phyloP scores from a whole-genome alignment of 208 protist species.

The Sergeia podlipaevii region DNA sequence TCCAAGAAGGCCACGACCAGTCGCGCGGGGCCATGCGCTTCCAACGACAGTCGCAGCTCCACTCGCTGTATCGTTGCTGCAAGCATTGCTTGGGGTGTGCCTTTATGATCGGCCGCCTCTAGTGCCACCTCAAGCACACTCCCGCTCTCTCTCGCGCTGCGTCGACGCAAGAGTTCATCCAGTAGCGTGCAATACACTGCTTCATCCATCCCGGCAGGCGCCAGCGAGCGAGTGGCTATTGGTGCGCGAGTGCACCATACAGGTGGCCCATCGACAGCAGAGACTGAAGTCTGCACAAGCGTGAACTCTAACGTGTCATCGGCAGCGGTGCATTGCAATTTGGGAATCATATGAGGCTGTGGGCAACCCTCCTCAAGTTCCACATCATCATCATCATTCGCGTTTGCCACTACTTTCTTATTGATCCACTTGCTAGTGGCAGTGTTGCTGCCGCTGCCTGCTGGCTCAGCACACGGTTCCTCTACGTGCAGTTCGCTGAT shows the following conservation, averaged over 20 bases:
- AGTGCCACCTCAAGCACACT: neutral
- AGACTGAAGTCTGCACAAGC: too few relatives aligned
- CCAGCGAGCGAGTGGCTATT: neutral
- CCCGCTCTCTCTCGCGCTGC: neutral
- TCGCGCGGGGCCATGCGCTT: neutral
- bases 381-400: too few relatives aligned
- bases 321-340: too few relatives aligned
- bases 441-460: too few relatives aligned
- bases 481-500: too few relatives aligned
- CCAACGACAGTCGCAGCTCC: neutral
- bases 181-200: constrained; percentile 16
- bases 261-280: neutral
- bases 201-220: constrained; percentile 7
- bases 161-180: constrained; percentile 12
- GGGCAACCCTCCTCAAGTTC: too few relatives aligned
- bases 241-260: neutral
- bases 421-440: too few relatives aligned
- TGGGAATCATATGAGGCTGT: too few relatives aligned
- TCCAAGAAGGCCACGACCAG: neutral
- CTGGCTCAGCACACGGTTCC: too few relatives aligned
- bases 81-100: neutral
- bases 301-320: too few relatives aligned
- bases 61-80: neutral
- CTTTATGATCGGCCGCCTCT: neutral
- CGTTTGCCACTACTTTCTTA: too few relatives aligned